Conservation (phyloP, 1,139 yeast species). For the Tardiomyces blankii region DNA sequence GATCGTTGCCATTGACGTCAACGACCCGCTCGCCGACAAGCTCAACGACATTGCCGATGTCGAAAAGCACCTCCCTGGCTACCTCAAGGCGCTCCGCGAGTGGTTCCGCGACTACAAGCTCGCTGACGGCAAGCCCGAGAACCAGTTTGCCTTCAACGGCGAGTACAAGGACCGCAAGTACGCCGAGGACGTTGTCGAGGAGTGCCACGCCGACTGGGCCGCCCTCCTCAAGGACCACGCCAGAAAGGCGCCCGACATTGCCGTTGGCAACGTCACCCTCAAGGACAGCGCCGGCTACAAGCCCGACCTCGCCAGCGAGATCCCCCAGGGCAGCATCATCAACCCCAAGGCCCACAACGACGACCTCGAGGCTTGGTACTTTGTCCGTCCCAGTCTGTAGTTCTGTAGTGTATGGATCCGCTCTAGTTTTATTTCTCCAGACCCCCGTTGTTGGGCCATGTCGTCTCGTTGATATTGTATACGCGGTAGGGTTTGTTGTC, state of each 20-base stretch:
- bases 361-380: background rate
- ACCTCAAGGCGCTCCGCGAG: constrained; percentile 70
- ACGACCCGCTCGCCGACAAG: constrained; percentile 67
- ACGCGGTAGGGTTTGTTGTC: too few species aligned
- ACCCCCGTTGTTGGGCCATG: too few species aligned
- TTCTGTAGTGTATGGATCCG: too few species aligned
- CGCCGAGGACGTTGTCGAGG: constrained; percentile 60
- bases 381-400: background rate
- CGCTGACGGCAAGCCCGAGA: constrained; percentile 85
- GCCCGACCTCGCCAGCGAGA: background rate
- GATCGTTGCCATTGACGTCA: constrained; percentile 61
- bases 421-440: too few species aligned
- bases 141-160: constrained; percentile 78
- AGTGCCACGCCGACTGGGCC: constrained; percentile 67
- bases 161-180: constrained; percentile 64
- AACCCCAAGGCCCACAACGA: background rate
- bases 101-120: constrained; percentile 89
- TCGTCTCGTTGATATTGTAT: too few species aligned
- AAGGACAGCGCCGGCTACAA: background rate
- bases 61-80: constrained; percentile 64
- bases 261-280: background rate
- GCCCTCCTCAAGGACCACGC: constrained; percentile 41
- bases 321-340: background rate
- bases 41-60: constrained; percentile 70
- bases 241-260: constrained; percentile 27